Conservation (phyloP, 2,329 filamentous ascomycete species). For the Fulvia fulva region DNA sequence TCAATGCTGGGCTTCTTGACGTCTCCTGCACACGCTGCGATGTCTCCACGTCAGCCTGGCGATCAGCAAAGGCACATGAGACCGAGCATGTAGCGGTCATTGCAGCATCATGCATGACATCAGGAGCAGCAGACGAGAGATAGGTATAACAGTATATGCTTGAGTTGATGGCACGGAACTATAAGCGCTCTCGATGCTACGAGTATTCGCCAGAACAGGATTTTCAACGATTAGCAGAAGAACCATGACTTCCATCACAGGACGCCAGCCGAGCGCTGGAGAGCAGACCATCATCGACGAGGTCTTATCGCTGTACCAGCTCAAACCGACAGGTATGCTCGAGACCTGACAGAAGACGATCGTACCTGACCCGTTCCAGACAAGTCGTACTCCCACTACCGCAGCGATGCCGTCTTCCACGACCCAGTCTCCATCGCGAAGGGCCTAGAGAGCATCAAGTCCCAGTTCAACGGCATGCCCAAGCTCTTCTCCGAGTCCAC, state of each 20-base stretch:
- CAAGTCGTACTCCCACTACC: conserved; percentile 25
- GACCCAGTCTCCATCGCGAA: conserved; percentile 28
- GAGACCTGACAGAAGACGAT: not conserved
- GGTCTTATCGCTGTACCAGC: conserved; percentile 25
- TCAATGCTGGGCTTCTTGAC: no score
- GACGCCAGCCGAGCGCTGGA: conserved; percentile 15
- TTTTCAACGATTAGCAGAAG: not conserved
- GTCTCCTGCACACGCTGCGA: not conserved
- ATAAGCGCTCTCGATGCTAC: not conserved
- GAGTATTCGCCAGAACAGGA: not conserved
- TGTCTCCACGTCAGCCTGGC: not conserved
- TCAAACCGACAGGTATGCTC: conserved; percentile 14
- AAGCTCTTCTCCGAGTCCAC: conserved; percentile 25
- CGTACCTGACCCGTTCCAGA: not conserved
- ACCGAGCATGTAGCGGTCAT: conserved; percentile 1
- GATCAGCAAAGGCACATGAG: not conserved
- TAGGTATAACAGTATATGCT: not conserved
- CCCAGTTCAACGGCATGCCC: conserved; percentile 30
- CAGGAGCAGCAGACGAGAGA: not conserved
- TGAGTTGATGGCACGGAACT: not conserved
- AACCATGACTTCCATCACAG: conserved; percentile 7
- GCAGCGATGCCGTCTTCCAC: conserved; percentile 25
- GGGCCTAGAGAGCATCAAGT: conserved; percentile 26
- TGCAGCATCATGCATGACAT: conserved; percentile 6
- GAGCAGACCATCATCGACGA: conserved; percentile 25